Base-by-base conservation (phyloP, 805 yeast genomes). In the Metschnikowia anglica region DNA sequence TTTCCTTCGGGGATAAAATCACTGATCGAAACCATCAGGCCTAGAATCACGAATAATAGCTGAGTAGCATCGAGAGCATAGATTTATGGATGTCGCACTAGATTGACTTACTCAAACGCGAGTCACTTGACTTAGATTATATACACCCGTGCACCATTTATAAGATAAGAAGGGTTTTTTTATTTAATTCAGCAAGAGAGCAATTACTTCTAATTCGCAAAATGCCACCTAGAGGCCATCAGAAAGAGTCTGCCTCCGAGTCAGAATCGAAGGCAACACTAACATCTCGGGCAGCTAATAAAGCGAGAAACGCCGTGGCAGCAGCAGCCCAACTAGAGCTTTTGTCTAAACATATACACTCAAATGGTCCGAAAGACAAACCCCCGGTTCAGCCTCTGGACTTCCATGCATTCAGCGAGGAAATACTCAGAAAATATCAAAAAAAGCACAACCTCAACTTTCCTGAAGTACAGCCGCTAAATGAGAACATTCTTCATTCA, bases 241-340 rank as follows among this genome's bases (percentile, higher is more conserved):
- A 37, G 26, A 64, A 58, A 47, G 77, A 72, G 35, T 62, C 70
- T 1, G 65, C 66, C 2, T 66, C 73, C 1, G 73, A 68, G 44
- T 50, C 70, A 2, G 72, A 61, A 44, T 46, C 59, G 4, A 51
- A 48, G 30, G 25, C 54, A 2, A 37, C 50, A 5, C 30, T 46
- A 24, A 51, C 48, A 5, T 49, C 66, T 4, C 65, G 82, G 43
- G 70, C 79, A 0, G 71, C 78, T n/a, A 70, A 80, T 20, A 80
- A 81, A 52, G 79, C 82, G 11, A 71, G 84, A 47, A 73, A 77
- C 44, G 79, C 81, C 23, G 76, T 79, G 3, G 75, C 80, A 2
- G 81, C 79, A 31, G 88, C 83, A 33, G 84, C 83, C 15, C 88
- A 84, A 52, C 85, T 81, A 45, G 85, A 82, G 49, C 76, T 74